Conservation (phyloP, 768 basidiomycete species). For the Rhodosporidiobolus sp. region DNA sequence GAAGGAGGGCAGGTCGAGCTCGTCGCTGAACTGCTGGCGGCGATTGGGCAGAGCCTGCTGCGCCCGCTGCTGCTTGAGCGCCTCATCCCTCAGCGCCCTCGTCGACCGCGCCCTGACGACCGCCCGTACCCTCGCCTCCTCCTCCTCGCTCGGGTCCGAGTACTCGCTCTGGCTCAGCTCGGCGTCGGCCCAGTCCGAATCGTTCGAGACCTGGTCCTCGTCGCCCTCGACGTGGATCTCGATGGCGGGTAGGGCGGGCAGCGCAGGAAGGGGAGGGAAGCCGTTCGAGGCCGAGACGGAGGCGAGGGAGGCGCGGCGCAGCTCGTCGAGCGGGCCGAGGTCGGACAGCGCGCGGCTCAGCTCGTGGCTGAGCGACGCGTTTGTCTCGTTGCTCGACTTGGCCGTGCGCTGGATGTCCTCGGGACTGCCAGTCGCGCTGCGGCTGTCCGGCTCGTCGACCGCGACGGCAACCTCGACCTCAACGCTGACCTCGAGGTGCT, state of each 20-base stretch:
- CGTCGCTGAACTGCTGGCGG: not conserved
- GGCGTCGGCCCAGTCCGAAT: slow-evolving; percentile 9
- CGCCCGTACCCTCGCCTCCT: not conserved
- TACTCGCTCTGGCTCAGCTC: slow-evolving; percentile 13
- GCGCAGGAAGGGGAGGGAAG: not conserved
- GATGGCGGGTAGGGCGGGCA: slow-evolving; percentile 2
- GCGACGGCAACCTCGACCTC: not conserved
- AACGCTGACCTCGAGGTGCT: not conserved
- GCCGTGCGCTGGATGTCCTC: slow-evolving; percentile 1
- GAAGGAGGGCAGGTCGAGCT: not conserved
- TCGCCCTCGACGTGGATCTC: slow-evolving; percentile 3
- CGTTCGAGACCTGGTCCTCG: not conserved
- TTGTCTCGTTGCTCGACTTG: not conserved
- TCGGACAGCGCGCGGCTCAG: slow-evolving; percentile 4
- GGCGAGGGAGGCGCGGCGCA: not conserved
- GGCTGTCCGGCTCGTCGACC: not conserved
- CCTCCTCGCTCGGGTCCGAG: slow-evolving; percentile 14
- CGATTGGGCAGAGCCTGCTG: not conserved
- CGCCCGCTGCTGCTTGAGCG: not conserved
- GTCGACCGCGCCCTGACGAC: not conserved
- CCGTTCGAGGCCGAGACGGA: not conserved
- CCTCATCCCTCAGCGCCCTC: not conserved
- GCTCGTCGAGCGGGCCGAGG: not conserved
- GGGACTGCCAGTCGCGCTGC: not conserved
- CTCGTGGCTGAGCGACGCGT: not conserved